These are phyloP conservation scores for Scenedesmus sp. DNA, from an alignment of 163 green algal species.

Conservation along the genomic window DNA sequence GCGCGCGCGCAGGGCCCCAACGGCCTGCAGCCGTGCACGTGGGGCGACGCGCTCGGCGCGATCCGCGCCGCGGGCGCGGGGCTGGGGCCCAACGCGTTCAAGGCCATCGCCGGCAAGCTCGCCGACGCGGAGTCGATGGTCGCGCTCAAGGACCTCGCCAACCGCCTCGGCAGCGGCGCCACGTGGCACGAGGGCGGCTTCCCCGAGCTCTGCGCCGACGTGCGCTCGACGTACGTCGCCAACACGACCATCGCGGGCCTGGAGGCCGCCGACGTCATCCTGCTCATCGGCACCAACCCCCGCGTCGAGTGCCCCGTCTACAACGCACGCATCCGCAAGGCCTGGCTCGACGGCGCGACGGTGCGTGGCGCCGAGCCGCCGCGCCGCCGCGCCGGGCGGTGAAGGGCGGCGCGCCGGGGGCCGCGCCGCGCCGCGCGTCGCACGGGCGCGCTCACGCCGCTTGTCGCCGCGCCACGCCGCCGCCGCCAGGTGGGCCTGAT, in stretches of 20 bases:
- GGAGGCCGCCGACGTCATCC: constrained; percentile 89
- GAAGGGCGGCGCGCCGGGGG: neutral
- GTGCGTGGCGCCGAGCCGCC: constrained; percentile 31
- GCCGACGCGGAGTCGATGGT: constrained; percentile 95
- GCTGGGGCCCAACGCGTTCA: constrained; percentile 70
- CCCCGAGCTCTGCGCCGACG: constrained; percentile 59
- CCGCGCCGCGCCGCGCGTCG: too few species aligned
- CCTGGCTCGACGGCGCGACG: constrained; percentile 73
- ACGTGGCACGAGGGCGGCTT: constrained; percentile 78
- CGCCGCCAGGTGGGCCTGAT: constrained; percentile 82
- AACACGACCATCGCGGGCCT: constrained; percentile 93
- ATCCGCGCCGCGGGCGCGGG: constrained; percentile 58
- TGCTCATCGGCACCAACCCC: constrained; percentile 95
- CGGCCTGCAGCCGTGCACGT: constrained; percentile 62
- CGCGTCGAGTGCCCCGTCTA: constrained; percentile 93
- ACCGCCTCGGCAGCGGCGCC: constrained; percentile 86
- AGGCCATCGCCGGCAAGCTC: constrained; percentile 91
- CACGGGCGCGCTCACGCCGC: too few species aligned
- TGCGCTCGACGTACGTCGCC: constrained; percentile 86
- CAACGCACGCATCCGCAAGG: constrained; percentile 94
- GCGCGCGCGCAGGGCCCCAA: constrained; percentile 50
- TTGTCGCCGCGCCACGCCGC: constrained; percentile 1
- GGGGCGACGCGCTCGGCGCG: constrained; percentile 84
- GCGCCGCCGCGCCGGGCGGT: neutral
- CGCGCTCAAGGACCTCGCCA: constrained; percentile 94